Base-by-base conservation (phyloP, 208 protist genomes). In the Trypanosoma conorhini region DNA sequence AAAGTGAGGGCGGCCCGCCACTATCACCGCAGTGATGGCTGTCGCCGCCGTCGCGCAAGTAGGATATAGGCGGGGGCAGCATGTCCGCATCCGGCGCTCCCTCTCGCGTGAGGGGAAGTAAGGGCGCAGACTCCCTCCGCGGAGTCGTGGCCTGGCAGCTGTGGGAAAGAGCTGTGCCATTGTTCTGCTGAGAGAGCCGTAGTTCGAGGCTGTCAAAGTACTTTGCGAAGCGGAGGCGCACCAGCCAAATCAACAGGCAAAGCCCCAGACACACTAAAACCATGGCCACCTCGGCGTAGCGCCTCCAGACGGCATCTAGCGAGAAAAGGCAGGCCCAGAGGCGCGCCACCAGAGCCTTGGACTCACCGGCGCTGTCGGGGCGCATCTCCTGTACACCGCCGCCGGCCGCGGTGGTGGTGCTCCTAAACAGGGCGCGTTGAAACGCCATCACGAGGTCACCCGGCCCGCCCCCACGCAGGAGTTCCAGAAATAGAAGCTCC, bases 211-310 rank as follows among this genome's bases (percentile, higher is more conserved):
- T 52, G 3, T 38, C 9, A 26, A 55, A 72, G 30, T 80, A 80
- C 22, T 80, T 76, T 44, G 28, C 19, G 59, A 72, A 80, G 0
- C 54, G 50, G 22, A 60, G 12, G 13, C 50, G 54, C 15, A 80
- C 30, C 62, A 72, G 21, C 30, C 55, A 30, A 24, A 70, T 48
- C 26, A 76, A 44, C 8, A 66, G 15, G n/a, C 26, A 63, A 30
- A 80, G 51, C 35, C 4, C 5, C 5, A 70, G 10, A 51, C 76
- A 80, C 5, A 76, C n/a, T 22, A 67, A 19, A 56, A 74, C 28
- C 57, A 64, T 66, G 1, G 22, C 12, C 52, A 59, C 44, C 31
- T 72, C 72, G 12, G 67, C 46, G 46, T 59, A 55, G 30, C 5
- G 3, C 5, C 26, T 46, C 61, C n/a, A 38, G 0, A 24, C 21